Evolutionary conservation across 2,329 filamentous ascomycete species (phyloP).

Genomic region (Cladosporium cucumerinum): DNA sequence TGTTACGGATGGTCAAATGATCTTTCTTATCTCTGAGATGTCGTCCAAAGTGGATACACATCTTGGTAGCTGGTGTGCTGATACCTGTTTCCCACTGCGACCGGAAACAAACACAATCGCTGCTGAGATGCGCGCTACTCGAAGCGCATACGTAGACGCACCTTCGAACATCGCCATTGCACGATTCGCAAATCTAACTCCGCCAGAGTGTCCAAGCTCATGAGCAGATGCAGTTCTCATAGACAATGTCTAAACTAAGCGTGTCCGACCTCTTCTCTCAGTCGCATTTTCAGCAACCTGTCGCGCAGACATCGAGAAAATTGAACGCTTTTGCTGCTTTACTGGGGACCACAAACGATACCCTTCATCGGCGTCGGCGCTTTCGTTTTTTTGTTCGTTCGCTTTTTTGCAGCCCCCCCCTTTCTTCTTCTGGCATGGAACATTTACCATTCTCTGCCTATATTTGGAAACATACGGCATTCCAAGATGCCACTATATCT

Average conservation of each 20-base stretch:
- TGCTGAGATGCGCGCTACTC: background rate
- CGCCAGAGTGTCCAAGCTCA: background rate
- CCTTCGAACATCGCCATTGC: background rate
- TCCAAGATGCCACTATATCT: background rate
- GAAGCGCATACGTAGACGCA: background rate
- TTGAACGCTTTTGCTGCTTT: background rate
- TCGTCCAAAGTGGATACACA: background rate
- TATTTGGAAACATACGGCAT: slow-evolving; percentile 8
- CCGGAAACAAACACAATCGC: background rate
- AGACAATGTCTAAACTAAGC: background rate
- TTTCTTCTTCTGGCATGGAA: slow-evolving; percentile 2
- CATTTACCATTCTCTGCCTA: slow-evolving; percentile 12
- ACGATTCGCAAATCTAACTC: background rate
- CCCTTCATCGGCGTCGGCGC: slow-evolving; percentile 15
- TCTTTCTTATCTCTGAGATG: background rate
- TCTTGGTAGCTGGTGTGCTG: background rate
- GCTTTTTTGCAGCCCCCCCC: background rate
- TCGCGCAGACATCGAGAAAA: background rate
- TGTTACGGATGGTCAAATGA: background rate
- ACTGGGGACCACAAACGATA: slow-evolving; percentile 8
- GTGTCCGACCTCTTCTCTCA: background rate
- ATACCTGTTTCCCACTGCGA: background rate
- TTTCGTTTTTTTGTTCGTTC: background rate
- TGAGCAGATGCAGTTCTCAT: background rate
- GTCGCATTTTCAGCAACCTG: background rate